Base-by-base conservation (phyloP, 2,329 filamentous ascomycete species). In the Trichoderma afroharzianum region DNA sequence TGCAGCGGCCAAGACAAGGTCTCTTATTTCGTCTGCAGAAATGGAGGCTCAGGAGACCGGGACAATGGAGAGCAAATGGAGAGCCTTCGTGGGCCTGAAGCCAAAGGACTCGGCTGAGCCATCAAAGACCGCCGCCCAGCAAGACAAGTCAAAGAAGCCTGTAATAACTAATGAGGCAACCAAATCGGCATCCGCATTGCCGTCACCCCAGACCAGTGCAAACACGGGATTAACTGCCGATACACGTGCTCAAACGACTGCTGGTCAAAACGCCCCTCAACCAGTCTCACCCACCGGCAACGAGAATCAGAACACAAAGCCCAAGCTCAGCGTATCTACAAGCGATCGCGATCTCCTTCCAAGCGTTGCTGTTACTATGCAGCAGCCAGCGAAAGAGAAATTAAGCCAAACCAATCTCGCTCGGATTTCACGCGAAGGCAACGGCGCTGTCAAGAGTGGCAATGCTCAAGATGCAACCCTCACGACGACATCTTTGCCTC, bases 31-130 rank as follows among this genome's bases (percentile, higher is more conserved):
- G 0, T 76, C 79, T 2, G 76, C 78, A 14, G 75, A 78, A 1
- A 75, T 79, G 1, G 69, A 76, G 0, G 71, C 78, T 21, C 78
- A 80, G 6, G 80, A 81, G 3, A 75, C 78, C 4, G 74, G 77
- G 63, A 80, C 78, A 28, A 79, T 82, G 6, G 76, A 79, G 36
- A 78, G 47, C 47, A 53, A 76, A 71, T 81, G 79, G 80, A 76
- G 77, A 12, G 75, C 74, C 14, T 76, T 75, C 30, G 75, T 79
- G 43, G 77, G 78, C 11, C 72, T 78, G 28, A 77, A 73, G 59
- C 14, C 74, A 14, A 66, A 72, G n/a, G 59, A 68, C 36, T 28
- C 50, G 26, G 36, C 50, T 6, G 24, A 64, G 68, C 33, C 66
- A 71, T 18, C 68, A 67, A 72, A 28, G 47, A 62, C 26, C 63